phyloP scores from a whole-genome alignment of 805 yeast genomes.

The Cyberlindnera galapagoensis region DNA sequence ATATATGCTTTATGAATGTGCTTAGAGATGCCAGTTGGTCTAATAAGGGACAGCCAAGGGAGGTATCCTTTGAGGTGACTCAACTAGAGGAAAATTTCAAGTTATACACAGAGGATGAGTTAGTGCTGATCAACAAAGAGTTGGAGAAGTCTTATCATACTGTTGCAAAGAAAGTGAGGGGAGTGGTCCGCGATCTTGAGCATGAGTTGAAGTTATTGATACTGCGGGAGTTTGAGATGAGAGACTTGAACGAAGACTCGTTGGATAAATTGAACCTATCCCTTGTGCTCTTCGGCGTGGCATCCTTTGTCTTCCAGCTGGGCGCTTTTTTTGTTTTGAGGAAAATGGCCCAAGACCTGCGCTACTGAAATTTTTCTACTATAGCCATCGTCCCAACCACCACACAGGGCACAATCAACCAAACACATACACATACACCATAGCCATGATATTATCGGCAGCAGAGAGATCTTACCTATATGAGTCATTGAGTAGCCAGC shows the following conservation, averaged over 20 bases:
- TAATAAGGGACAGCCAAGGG: conserved; percentile 15
- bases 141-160: too few relatives aligned
- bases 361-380: background rate
- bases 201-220: too few relatives aligned
- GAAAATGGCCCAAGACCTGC: background rate
- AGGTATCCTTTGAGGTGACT: conserved; percentile 3
- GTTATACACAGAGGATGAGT: background rate
- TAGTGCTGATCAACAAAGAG: too few relatives aligned
- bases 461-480: conserved; percentile 73
- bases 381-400: background rate
- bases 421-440: background rate
- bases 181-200: too few relatives aligned
- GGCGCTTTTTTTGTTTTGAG: conserved; percentile 7
- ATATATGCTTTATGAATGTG: conserved; percentile 26
- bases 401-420: background rate
- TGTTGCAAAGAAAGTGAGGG: too few relatives aligned
- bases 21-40: conserved; percentile 31
- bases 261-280: conserved; percentile 6
- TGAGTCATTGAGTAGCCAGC: conserved; percentile 55
- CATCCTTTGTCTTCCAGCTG: conserved; percentile 11
- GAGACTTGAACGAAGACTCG: conserved; percentile 19
- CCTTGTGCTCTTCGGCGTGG: conserved; percentile 8
- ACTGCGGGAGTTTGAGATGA: conserved; percentile 9
- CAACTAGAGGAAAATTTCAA: conserved; percentile 1
- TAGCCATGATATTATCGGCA: conserved; percentile 57